phyloP scores from a whole-genome alignment of 176 grass and related monocot genomes.

The Themeda triandra region DNA sequence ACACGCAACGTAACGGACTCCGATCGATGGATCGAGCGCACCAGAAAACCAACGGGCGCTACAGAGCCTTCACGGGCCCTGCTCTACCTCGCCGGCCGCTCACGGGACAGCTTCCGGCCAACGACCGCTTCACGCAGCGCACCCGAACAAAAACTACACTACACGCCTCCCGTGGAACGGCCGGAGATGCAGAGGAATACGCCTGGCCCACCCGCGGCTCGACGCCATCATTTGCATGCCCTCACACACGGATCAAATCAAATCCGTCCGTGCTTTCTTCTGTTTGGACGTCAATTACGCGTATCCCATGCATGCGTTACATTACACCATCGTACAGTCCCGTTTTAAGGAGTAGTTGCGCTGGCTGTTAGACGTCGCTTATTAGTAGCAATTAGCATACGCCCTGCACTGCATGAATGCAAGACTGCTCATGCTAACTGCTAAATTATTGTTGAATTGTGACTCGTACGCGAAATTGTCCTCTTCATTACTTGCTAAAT shows the following conservation, averaged over 20 bases:
- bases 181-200: background rate
- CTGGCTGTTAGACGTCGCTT: background rate
- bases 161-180: slow-evolving; percentile 38
- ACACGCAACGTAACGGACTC: background rate
- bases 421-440: too few relatives aligned
- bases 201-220: background rate
- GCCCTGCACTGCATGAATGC: background rate
- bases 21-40: background rate
- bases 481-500: too few relatives aligned
- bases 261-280: background rate
- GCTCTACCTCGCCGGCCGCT: background rate
- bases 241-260: background rate
- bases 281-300: background rate
- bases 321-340: background rate
- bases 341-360: background rate
- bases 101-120: slow-evolving; percentile 18
- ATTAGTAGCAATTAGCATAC: background rate
- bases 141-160: slow-evolving; percentile 32
- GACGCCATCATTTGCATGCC: background rate
- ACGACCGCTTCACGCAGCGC: slow-evolving; percentile 25
- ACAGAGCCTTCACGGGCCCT: slow-evolving; percentile 1
- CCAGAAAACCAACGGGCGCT: slow-evolving; percentile 11
- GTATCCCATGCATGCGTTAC: background rate
- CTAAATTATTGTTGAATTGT: background rate
- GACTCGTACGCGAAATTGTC: background rate